Evolutionary conservation across 2,329 filamentous ascomycete genomes (phyloP).

Genomic region (Diaporthe sp.): DNA sequence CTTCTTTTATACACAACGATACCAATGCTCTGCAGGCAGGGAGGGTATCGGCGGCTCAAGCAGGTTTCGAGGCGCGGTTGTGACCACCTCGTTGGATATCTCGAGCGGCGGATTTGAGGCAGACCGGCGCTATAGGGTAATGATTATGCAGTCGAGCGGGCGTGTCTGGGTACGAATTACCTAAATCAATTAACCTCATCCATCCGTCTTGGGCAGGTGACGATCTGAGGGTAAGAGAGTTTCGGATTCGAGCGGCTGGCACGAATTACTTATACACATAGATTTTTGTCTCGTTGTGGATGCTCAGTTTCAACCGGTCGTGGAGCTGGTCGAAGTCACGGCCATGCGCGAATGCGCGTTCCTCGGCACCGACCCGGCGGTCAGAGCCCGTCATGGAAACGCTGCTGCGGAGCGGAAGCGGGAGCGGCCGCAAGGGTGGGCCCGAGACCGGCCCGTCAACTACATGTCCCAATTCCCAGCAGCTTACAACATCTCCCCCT

Average conservation of each 20-base stretch:
- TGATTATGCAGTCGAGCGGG: slow-evolving; percentile 25
- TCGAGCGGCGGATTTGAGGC: neutral
- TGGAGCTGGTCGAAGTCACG: neutral
- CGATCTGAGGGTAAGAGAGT: neutral
- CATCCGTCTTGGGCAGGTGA: slow-evolving; percentile 20
- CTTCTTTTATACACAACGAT: neutral
- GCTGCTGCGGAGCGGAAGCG: neutral
- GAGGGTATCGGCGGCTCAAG: slow-evolving; percentile 19
- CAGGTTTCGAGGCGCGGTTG: neutral
- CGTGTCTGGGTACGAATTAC: slow-evolving; percentile 6
- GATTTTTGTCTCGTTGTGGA: neutral
- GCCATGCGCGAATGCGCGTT: slow-evolving; percentile 10
- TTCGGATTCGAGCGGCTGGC: neutral
- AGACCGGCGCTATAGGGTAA: slow-evolving; percentile 18
- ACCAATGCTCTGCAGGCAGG: neutral
- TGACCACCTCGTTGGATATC: neutral
- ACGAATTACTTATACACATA: neutral
- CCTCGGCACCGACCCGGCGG: slow-evolving; percentile 1
- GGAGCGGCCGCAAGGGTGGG: neutral
- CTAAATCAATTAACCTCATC: neutral
- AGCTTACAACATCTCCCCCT: no score
- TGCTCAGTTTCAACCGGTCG: neutral
- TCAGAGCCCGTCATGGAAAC: neutral
- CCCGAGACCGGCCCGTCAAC: neutral
- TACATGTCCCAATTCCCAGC: neutral